phyloP scores from a whole-genome alignment of 2,329 filamentous ascomycete species.

The Bipolaris gigantea region DNA sequence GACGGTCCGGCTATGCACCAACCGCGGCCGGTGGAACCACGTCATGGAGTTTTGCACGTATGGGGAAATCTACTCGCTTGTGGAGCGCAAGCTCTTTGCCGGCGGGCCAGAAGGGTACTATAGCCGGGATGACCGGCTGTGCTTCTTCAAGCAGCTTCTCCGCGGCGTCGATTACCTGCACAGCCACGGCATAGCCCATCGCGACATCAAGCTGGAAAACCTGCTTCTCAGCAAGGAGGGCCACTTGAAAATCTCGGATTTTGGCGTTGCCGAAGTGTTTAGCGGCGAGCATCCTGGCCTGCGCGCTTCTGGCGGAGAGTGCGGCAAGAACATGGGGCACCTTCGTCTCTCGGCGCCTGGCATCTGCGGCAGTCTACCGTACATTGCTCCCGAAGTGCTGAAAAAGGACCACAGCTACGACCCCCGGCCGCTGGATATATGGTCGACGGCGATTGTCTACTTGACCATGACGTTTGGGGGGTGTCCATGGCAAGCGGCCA shows the following conservation, averaged over 20 bases:
- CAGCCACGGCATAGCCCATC: slow-evolving; percentile 80
- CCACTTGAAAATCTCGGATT: slow-evolving; percentile 88
- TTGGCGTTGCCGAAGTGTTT: slow-evolving; percentile 87
- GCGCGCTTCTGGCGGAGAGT: slow-evolving; percentile 71
- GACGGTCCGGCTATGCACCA: slow-evolving; percentile 72
- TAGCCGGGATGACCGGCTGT: slow-evolving; percentile 69
- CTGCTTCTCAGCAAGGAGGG: slow-evolving; percentile 76
- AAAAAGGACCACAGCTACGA: slow-evolving; percentile 69
- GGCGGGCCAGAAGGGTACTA: slow-evolving; percentile 58
- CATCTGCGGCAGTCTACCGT: slow-evolving; percentile 82
- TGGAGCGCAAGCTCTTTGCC: slow-evolving; percentile 60
- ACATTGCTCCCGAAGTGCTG: slow-evolving; percentile 84
- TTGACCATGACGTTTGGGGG: slow-evolving; percentile 73
- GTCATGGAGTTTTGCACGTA: slow-evolving; percentile 91
- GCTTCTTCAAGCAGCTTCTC: slow-evolving; percentile 86
- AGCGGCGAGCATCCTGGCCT: slow-evolving; percentile 78
- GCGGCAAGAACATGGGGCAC: slow-evolving; percentile 71
- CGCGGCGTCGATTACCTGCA: slow-evolving; percentile 83
- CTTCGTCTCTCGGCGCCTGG: slow-evolving; percentile 74
- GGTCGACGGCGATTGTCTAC: slow-evolving; percentile 83
- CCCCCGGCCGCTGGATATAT: slow-evolving; percentile 79
- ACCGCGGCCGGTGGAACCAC: slow-evolving; percentile 79
- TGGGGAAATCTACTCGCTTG: slow-evolving; percentile 76
- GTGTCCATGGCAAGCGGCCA: slow-evolving; percentile 73
- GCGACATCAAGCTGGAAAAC: slow-evolving; percentile 90